Evolutionary conservation across 2,329 filamentous ascomycete genomes (phyloP), one percentile per base, ranked within the genome.

Genomic region (Penicillium paneum): DNA sequence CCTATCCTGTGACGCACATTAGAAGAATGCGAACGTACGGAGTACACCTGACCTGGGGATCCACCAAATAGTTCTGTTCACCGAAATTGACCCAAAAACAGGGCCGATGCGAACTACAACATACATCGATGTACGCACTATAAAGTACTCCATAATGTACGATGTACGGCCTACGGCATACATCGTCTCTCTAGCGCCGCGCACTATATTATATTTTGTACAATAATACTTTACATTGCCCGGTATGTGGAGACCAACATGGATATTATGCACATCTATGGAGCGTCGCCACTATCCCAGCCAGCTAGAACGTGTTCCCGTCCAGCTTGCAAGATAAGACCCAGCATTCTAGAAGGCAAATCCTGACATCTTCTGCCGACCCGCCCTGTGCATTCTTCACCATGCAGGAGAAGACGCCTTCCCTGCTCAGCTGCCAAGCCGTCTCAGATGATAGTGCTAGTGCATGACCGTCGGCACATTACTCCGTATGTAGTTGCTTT

Each of bases 311-410:
- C 17, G 28, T 44, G 41, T 44, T 8, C 11, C 2, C 24, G 10
- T 34, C 8, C 13, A 44, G 42, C n/a, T 44, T 12, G 42, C 42
- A 44, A 32, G 17, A 50, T 15, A 35, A 19, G 8, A 26, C 11
- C 29, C 13, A 44, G 21, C 29, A 50, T 43, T 41, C 38, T 43
- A 21, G 47, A 31, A 29, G 28, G 21, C 29, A 28, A 50, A 26
- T 43, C n/a, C 38, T 24, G 47, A 19, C 26, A 32, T 49, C n/a
- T 39, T 17, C 46, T 3, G 6, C 13, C 8, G 17, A 26, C 13
- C 36, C 6, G n/a, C 38, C 38, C 35, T 32, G 29, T 43, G 47
- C 29, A 50, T 43, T 50, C 38, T 50, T 50, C 47, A 43, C 28
- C 36, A 41, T 42, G 47, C 47, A 43, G 47, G 35, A 49, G 15